Percentiles rank a stretch among this genome's conserved stretches.
Evolutionary conservation across 352 stramenopile genomes (phyloP).

Genomic region (Globisporangium takayamanum): DNA sequence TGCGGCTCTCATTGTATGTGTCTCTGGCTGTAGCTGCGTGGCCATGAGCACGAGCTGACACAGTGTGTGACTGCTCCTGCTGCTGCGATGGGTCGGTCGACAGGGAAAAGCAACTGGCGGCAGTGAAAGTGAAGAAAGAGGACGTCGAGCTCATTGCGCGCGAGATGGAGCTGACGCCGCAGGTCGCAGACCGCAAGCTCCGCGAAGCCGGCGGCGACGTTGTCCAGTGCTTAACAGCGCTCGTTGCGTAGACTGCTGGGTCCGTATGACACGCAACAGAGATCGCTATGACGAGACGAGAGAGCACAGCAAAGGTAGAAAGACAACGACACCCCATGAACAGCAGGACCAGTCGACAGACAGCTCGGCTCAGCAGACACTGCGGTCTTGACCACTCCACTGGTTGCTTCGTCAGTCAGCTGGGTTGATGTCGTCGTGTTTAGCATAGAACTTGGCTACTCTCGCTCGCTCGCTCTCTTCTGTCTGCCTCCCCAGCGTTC

Average conservation of each 20-base stretch:
- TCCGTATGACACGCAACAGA: not conserved
- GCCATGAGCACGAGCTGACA: not conserved
- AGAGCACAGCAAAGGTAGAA: not conserved
- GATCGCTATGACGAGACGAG: not conserved
- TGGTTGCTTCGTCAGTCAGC: not conserved
- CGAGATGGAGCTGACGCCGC: conserved; percentile 72
- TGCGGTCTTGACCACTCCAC: no score
- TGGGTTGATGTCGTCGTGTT: not conserved
- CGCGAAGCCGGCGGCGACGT: conserved; percentile 72
- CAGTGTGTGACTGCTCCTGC: not conserved
- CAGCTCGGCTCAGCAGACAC: not conserved
- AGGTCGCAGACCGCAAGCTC: conserved; percentile 78
- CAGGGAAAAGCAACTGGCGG: conserved; percentile 72
- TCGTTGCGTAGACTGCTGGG: conserved; percentile 31
- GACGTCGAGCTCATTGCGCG: conserved; percentile 69
- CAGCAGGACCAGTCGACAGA: not conserved
- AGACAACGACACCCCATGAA: not conserved
- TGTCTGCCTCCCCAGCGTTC: no score
- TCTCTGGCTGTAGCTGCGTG: no score
- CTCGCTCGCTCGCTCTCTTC: not conserved
- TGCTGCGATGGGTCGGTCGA: not conserved
- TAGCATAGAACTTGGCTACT: not conserved
- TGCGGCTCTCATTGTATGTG: conserved; percentile 4
- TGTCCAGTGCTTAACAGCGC: conserved; percentile 52
- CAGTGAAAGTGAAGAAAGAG: conserved; percentile 78